Percentiles rank a stretch among this genome's conserved stretches.
Conservation (phyloP, 2,329 filamentous ascomycete species). For the Epichloe hybrida region DNA sequence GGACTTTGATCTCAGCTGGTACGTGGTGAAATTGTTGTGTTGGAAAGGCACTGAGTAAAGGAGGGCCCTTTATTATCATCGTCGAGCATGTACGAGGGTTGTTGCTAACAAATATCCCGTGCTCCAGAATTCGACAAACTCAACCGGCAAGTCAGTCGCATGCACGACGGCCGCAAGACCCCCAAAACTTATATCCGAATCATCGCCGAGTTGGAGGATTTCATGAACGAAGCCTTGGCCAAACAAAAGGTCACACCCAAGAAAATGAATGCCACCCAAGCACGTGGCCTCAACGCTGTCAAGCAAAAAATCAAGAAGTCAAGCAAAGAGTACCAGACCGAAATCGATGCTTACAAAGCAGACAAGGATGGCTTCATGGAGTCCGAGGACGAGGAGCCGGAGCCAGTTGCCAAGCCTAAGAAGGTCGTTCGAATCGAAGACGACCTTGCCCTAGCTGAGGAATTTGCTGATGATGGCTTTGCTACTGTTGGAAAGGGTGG, state of each 20-base stretch:
- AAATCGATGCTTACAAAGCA: constrained; percentile 76
- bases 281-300: constrained; percentile 87
- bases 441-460: constrained; percentile 33
- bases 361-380: constrained; percentile 83
- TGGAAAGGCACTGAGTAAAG: neutral
- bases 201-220: constrained; percentile 85
- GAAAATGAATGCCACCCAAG: constrained; percentile 97
- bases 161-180: constrained; percentile 60
- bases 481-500: constrained; percentile 80
- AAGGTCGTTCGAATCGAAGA: constrained; percentile 24
- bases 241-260: constrained; percentile 94
- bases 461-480: constrained; percentile 76
- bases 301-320: constrained; percentile 98
- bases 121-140: constrained; percentile 80
- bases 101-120: constrained; percentile 5
- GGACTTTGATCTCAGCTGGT: constrained; percentile 85
- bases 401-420: constrained; percentile 34
- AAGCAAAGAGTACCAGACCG: constrained; percentile 82
- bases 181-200: constrained; percentile 90
- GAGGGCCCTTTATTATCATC: neutral
- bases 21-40: constrained; percentile 22
- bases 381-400: constrained; percentile 64
- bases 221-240: constrained; percentile 82
- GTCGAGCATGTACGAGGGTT: neutral
- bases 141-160: constrained; percentile 72